A percentile compares a stretch with the other conserved stretches of the same genome.
Conservation (phyloP, 169 alveolate genomes). For the Miamiensis avidus region DNA sequence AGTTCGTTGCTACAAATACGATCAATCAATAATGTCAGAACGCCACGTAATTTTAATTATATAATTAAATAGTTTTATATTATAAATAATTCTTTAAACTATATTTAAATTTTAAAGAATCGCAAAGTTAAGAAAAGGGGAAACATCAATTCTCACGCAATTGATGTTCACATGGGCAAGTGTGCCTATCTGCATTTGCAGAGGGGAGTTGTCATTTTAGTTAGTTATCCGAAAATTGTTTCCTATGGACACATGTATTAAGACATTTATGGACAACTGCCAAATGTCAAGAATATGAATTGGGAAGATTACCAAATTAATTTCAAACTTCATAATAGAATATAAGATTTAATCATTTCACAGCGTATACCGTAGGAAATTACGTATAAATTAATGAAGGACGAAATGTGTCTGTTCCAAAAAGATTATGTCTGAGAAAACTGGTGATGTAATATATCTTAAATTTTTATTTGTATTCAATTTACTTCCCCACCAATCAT, state of each 20-base stretch:
- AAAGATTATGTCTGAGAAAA: neutral
- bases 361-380: constrained; percentile 23
- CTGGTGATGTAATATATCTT: too few species aligned
- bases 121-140: neutral
- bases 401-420: neutral
- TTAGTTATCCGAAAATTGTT: constrained; percentile 16
- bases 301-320: constrained; percentile 8
- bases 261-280: constrained; percentile 19
- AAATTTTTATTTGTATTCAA: too few species aligned
- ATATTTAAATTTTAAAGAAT: too few species aligned
- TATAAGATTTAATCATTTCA: neutral
- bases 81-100: too few species aligned
- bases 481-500: too few species aligned
- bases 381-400: constrained; percentile 14
- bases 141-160: constrained; percentile 14
- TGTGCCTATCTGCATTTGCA: constrained; percentile 4
- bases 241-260: constrained; percentile 11
- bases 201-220: constrained; percentile 7
- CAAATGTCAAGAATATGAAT: constrained; percentile 14
- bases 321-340: constrained; percentile 6
- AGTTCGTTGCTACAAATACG: neutral
- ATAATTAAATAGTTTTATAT: neutral
- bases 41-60: neutral
- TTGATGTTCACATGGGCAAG: constrained; percentile 3
- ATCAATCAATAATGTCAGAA: neutral